Percentiles rank a stretch among this genome's conserved stretches.
phyloP scores from a whole-genome alignment of 1,284 basidiomycete genomes.

The Neolentinus lepideus region DNA sequence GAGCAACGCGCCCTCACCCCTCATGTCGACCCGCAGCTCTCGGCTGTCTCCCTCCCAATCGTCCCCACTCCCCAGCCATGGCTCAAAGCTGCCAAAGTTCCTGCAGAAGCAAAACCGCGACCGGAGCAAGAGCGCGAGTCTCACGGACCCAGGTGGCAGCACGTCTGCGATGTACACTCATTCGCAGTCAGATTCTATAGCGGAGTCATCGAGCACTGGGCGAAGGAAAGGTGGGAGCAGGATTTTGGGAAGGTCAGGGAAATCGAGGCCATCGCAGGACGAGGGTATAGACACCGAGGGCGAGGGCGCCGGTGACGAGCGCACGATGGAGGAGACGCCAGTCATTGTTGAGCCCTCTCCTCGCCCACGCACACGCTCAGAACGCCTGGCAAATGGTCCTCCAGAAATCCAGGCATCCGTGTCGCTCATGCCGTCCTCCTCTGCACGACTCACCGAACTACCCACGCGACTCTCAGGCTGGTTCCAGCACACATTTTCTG shows the following conservation, averaged over 20 bases:
- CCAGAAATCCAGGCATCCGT: constrained; percentile 36
- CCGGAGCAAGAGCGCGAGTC: constrained; percentile 40
- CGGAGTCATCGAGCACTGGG: constrained; percentile 16
- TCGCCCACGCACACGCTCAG: constrained; percentile 36
- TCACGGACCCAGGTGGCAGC: constrained; percentile 35
- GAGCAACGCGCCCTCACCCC: constrained; percentile 6
- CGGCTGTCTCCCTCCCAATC: constrained; percentile 25
- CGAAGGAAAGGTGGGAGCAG: constrained; percentile 10
- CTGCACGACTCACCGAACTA: constrained; percentile 35
- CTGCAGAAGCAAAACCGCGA: constrained; percentile 56
- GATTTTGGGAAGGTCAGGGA: background rate
- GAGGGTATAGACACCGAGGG: constrained; percentile 18
- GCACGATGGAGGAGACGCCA: constrained; percentile 33
- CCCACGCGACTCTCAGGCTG: constrained; percentile 67
- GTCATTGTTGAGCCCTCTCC: constrained; percentile 44
- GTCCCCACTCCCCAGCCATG: constrained; percentile 15
- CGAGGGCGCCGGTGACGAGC: constrained; percentile 21
- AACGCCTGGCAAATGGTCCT: constrained; percentile 34
- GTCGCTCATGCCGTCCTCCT: constrained; percentile 27
- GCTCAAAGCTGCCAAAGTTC: constrained; percentile 59
- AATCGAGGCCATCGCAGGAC: constrained; percentile 22
- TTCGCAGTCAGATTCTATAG: constrained; percentile 23
- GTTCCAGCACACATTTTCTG: constrained; percentile 68
- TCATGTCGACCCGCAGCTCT: constrained; percentile 21
- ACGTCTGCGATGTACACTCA: constrained; percentile 33